Base-by-base conservation (phyloP, 108 stramenopile species). In the Poteriospumella lacustris region DNA sequence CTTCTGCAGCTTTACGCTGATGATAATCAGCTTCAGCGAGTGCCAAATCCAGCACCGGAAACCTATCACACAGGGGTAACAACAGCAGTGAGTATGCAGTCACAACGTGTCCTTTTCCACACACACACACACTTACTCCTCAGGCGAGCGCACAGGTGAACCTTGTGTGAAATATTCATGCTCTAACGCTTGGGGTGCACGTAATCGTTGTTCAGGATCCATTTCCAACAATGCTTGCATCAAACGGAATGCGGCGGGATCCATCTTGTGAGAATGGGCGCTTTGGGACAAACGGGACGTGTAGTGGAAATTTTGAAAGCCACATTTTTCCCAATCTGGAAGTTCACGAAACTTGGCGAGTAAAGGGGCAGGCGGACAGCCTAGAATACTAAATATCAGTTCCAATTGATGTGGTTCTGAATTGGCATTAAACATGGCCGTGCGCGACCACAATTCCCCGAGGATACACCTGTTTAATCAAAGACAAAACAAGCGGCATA, bases 381-480 rank as follows among this genome's bases (percentile, higher is more conserved):
- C 60, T 5, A 19, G 36, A 12, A 31, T 12, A 9, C 3, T 3
- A 5, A 64, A 31, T 3, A 64, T 64, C 28, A 64, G 9, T 5
- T 33, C 31, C 29, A 31, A 64, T 64, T 64, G 60, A 5, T 19
- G 28, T 34, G 60, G 29, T 24, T 64, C 60, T 34, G 9, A 5
- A 31, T 64, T 34, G 9, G 33, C 60, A 3, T 5, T 26, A 24
- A 64, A 64, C 12, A 64, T 64, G 9, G 60, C 60, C 28, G 60
- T 34, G 9, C 60, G 9, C 5, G 60, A 31, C 5, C 36, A 5
- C 60, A 64, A 34, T 24, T 64, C 60, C 28, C 60, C 60, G 5
- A 64, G 36, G 31, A 64, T 64, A 34, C 60, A 64, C 28, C 60
- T 64, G n/a, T n/a, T n/a, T n/a, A n/a, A n/a, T n/a, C n/a, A n/a